Percentiles rank a stretch among this genome's conserved stretches.
Conservation (phyloP, 306 rosid species). For the barrel medic (Medicago truncatula) region DNA sequence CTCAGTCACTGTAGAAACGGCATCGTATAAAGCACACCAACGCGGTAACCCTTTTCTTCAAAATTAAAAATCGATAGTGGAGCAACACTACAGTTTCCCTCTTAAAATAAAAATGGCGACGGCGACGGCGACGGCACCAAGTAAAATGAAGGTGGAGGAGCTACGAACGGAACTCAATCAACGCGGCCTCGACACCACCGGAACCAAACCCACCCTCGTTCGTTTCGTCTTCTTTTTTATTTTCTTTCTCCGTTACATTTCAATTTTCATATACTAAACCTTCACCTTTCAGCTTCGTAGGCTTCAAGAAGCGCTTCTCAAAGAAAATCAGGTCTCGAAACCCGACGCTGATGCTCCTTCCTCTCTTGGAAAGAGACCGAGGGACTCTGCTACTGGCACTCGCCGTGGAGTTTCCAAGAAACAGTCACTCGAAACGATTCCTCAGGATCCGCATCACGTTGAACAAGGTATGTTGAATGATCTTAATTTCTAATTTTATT, state of each 20-base stretch:
- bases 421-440: background rate
- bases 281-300: constrained; percentile 61
- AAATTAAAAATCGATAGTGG: constrained; percentile 7
- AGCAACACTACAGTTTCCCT: background rate
- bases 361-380: constrained; percentile 52
- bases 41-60: background rate
- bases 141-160: constrained; percentile 73
- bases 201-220: constrained; percentile 80
- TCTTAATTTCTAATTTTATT: background rate
- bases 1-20: constrained; percentile 1
- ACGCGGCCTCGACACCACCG: constrained; percentile 74
- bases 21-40: constrained; percentile 18
- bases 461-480: constrained; percentile 40
- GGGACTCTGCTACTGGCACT: constrained; percentile 44
- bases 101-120: constrained; percentile 54
- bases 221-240: background rate
- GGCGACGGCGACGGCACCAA: constrained; percentile 50
- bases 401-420: constrained; percentile 13
- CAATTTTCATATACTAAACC: background rate
- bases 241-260: background rate
- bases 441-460: constrained; percentile 11
- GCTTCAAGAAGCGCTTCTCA: constrained; percentile 62
- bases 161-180: constrained; percentile 68
- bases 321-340: constrained; percentile 38
- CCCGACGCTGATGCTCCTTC: constrained; percentile 10